Conservation (phyloP, 495 filamentous ascomycete species). For the Cladorrhinum samala region DNA sequence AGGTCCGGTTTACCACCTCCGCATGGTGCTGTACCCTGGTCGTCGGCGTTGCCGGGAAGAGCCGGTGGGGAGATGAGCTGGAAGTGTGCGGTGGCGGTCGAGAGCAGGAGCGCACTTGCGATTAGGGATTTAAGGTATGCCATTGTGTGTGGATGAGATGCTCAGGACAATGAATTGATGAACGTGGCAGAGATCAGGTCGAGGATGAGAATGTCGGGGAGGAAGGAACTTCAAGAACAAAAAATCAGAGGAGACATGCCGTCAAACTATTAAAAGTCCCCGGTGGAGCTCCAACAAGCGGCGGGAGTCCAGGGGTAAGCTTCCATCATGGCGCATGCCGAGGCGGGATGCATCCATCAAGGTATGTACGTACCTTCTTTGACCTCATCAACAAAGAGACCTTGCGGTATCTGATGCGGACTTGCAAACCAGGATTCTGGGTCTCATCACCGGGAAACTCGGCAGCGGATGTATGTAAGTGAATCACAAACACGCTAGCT, state of each 20-base stretch:
- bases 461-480: not conserved
- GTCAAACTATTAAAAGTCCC: not conserved
- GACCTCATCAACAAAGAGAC: not conserved
- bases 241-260: not conserved
- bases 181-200: not conserved
- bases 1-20: slow-evolving; percentile 41
- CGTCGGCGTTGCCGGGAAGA: slow-evolving; percentile 34
- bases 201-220: not conserved
- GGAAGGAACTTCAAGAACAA: no score
- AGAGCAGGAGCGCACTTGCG: slow-evolving; percentile 24
- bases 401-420: not conserved
- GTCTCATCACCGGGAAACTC: not conserved
- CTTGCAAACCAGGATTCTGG: not conserved
- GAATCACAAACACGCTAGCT: no score
- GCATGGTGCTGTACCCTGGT: slow-evolving; percentile 40
- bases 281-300: not conserved
- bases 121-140: slow-evolving; percentile 19
- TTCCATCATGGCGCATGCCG: slow-evolving; percentile 4
- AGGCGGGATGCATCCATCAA: slow-evolving; percentile 10
- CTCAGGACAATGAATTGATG: not conserved
- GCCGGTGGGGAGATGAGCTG: slow-evolving; percentile 35
- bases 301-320: not conserved
- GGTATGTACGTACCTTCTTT: not conserved
- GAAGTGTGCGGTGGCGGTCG: slow-evolving; percentile 41
- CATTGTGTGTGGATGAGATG: slow-evolving; percentile 17